Conservation (phyloP, 2,329 filamentous ascomycete species). For the Fusarium nisikadoi region DNA sequence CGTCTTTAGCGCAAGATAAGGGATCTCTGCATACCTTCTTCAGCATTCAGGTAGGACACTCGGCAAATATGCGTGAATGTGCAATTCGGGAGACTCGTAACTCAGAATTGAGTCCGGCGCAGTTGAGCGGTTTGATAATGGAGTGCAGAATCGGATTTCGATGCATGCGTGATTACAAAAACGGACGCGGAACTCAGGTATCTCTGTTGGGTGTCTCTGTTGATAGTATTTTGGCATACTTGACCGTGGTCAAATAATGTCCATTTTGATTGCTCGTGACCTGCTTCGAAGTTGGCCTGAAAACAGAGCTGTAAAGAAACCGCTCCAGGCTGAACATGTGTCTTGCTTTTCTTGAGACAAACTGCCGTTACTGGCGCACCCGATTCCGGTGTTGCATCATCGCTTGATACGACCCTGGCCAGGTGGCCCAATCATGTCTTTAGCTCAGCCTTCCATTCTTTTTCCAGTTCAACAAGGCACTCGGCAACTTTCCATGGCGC, state of each 20-base stretch:
- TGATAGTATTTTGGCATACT: not conserved
- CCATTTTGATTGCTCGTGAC: not conserved
- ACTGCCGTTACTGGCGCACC: not conserved
- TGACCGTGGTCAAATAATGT: not conserved
- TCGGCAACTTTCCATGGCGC: slow-evolving; percentile 64
- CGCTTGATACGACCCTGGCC: not conserved
- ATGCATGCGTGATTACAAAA: slow-evolving; percentile 13
- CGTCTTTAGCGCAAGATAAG: slow-evolving; percentile 41
- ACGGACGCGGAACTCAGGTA: not conserved
- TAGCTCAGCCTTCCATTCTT: slow-evolving; percentile 49
- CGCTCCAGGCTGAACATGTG: not conserved
- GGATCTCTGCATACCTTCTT: not conserved
- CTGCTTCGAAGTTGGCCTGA: not conserved
- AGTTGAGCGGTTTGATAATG: not conserved
- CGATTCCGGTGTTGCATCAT: not conserved
- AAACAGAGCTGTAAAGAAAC: not conserved
- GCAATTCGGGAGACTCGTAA: not conserved
- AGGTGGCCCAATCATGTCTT: slow-evolving; percentile 14
- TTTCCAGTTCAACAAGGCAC: slow-evolving; percentile 59
- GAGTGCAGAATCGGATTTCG: not conserved
- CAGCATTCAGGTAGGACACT: slow-evolving; percentile 11
- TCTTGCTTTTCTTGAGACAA: not conserved
- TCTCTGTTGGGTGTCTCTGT: slow-evolving; percentile 18
- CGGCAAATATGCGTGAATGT: not conserved
- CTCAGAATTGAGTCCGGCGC: not conserved